Percentiles rank a stretch among this genome's conserved stretches.
These are phyloP conservation scores for Psilocybe cyanescens DNA, from an alignment of 768 basidiomycete genomes.

Conservation along the genomic window DNA sequence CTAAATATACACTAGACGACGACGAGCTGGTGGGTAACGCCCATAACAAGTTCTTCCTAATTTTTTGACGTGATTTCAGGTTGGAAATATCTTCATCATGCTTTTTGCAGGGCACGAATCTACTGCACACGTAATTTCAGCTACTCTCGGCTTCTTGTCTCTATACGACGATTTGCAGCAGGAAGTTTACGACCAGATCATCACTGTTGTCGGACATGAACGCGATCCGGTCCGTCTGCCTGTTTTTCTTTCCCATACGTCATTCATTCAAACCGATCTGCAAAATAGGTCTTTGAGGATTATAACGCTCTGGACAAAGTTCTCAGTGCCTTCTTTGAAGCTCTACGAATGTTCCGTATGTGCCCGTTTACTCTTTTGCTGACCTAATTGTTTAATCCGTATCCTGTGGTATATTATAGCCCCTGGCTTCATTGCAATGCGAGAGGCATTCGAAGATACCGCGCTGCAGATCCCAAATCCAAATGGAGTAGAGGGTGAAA, in stretches of 20 bases:
- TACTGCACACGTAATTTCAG: constrained; percentile 50
- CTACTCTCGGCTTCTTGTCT: constrained; percentile 49
- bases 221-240: constrained; percentile 7
- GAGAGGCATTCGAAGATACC: constrained; percentile 46
- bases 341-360: constrained; percentile 47
- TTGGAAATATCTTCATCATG: constrained; percentile 3
- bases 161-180: constrained; percentile 49
- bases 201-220: constrained; percentile 33
- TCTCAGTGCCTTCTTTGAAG: constrained; percentile 43
- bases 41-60: neutral
- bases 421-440: constrained; percentile 41
- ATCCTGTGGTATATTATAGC: constrained; percentile 27
- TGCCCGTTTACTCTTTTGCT: neutral
- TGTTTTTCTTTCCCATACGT: neutral
- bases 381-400: neutral
- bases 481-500: constrained; percentile 39
- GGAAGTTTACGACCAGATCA: constrained; percentile 47
- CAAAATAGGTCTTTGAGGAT: constrained; percentile 39
- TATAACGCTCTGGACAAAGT: constrained; percentile 44
- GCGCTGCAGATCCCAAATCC: constrained; percentile 42
- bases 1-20: neutral
- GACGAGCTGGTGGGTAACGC: neutral
- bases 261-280: no score
- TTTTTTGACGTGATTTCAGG: neutral
- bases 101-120: constrained; percentile 33